Percentiles rank a stretch among this genome's conserved stretches.
phyloP scores from a whole-genome alignment of 2,329 filamentous ascomycete genomes.

The Fusarium oligoseptatum region DNA sequence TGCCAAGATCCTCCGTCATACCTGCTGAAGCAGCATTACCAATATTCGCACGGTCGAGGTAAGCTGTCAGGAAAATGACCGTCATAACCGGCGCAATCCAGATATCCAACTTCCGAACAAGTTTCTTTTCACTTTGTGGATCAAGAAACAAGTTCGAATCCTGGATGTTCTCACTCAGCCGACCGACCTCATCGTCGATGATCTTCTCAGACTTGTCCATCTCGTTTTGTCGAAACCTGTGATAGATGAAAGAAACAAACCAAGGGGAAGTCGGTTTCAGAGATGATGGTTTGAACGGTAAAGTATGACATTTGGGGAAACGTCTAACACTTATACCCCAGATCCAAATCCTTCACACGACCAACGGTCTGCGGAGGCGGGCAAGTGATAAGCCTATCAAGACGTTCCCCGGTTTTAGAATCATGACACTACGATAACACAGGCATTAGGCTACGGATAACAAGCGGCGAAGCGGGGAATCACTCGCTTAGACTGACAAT shows the following conservation, averaged over 20 bases:
- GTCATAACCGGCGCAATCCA: background rate
- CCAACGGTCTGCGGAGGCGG: background rate
- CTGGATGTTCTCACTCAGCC: background rate
- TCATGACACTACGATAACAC: background rate
- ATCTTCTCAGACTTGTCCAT: constrained; percentile 2
- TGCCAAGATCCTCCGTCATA: background rate
- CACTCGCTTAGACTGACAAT: background rate
- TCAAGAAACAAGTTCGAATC: background rate
- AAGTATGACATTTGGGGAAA: background rate
- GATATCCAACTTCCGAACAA: background rate
- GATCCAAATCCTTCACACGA: background rate
- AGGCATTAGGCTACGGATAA: background rate
- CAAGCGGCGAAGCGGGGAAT: background rate
- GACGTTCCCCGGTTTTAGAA: background rate
- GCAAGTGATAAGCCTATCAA: background rate
- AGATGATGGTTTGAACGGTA: background rate
- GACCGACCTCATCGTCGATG: background rate
- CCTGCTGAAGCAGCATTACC: background rate
- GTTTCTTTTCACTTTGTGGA: background rate
- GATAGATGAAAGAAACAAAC: background rate
- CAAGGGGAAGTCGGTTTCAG: background rate
- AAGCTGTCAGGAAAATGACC: background rate
- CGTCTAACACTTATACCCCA: background rate
- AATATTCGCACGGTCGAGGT: background rate
- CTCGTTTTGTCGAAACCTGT: background rate